Evolutionary conservation across 768 basidiomycete species (phyloP), one percentile per base, ranked within the genome.

Genomic region (Suillus subaureus): DNA sequence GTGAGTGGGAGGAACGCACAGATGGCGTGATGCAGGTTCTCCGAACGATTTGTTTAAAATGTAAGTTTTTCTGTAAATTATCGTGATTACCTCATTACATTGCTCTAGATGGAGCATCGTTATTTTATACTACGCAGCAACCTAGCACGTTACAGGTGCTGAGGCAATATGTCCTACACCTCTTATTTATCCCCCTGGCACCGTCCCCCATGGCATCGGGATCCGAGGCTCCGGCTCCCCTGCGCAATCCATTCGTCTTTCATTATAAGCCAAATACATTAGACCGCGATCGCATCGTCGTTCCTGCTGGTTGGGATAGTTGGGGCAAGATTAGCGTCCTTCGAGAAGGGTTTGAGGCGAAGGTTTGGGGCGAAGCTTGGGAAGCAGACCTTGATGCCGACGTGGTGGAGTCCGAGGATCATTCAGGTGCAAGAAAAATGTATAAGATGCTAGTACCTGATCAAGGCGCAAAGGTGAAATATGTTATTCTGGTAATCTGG

Each of bases 271-370:
- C 97, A 2, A 99, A 98, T 74, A 91, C 93, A 0, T 81, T 99
- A 55, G 97, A 99, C 74, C 88, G 97, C 39, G 96, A 98, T 72
- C 89, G 87, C 15, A 90, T 98, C 61, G 87, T 97, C 52, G 89
- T 99, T 7, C 97, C 97, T 1, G 87, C 94, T 2, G 97, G 97
- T 1, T 99, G 97, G 97, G 97, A 99, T 73, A 94, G 92, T 69
- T 97, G 94, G 93, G 96, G 96, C 0, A 99, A 98, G 81, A 97
- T 98, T 64, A 82, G 84, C 3, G 91, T 98, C 1, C 79, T 99
- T 63, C 80, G 95, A 64, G 97, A 99, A 47, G 93, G 93, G 1
- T 99, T 98, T 70, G 95, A 97, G 62, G 88, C 92, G 1, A 89
- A 87, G 66, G 73, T 81, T 56, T 92, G 90, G 88, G 91, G 89